Percentiles rank a stretch among this genome's conserved stretches.
Evolutionary conservation across 257 asterid species (phyloP).

Genomic region (Ophiorrhiza pumila): DNA sequence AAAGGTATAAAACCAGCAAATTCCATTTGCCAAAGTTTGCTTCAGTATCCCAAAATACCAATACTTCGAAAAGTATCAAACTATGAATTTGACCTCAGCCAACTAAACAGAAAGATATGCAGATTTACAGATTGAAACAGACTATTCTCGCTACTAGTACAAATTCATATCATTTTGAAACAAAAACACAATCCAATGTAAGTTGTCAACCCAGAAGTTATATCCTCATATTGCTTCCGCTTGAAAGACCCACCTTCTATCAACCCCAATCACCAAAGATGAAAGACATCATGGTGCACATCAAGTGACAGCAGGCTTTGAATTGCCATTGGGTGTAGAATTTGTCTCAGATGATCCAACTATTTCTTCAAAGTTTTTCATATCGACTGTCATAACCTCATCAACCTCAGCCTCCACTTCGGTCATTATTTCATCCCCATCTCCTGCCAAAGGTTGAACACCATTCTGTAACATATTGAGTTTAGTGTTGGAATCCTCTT

Average conservation of each 20-base stretch:
- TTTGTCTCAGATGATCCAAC: slow-evolving; percentile 54
- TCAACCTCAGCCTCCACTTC: slow-evolving; percentile 64
- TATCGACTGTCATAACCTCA: slow-evolving; percentile 57
- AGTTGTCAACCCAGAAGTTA: too few relatives aligned
- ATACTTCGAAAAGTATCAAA: neutral
- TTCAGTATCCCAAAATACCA: too few relatives aligned
- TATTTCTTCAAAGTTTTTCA: slow-evolving; percentile 60
- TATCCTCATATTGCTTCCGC: too few relatives aligned
- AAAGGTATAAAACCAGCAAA: neutral
- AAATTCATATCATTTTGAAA: neutral
- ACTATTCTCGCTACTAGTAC: neutral
- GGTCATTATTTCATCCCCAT: slow-evolving; percentile 74
- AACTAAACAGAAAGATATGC: neutral
- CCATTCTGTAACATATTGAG: slow-evolving; percentile 45
- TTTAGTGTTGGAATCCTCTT: slow-evolving; percentile 24
- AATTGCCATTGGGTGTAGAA: slow-evolving; percentile 44
- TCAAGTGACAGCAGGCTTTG: slow-evolving; percentile 17
- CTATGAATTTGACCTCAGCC: neutral
- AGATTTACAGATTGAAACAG: neutral
- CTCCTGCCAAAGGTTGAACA: slow-evolving; percentile 40
- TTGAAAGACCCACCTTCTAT: neutral
- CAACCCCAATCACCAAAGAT: neutral
- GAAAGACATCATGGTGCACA: too few relatives aligned
- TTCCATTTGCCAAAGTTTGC: neutral
- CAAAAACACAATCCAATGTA: too few relatives aligned